These are phyloP conservation scores for Jaltomata sinuosa DNA, from an alignment of 257 asterid genomes.

Conservation along the genomic window DNA sequence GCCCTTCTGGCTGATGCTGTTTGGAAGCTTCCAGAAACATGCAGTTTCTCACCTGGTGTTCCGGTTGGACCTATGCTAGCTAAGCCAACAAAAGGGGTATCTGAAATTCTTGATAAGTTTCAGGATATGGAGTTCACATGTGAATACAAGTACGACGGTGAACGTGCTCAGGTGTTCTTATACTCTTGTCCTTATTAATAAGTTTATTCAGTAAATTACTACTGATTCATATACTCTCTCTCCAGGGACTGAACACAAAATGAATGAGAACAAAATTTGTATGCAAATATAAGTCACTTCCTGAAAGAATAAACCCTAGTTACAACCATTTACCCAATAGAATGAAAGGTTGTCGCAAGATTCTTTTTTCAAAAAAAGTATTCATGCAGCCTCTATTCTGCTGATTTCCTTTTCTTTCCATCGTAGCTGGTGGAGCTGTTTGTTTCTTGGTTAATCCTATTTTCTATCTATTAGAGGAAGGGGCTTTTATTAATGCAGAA, in stretches of 20 bases:
- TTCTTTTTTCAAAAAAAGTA: background rate
- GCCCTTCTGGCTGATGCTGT: constrained; percentile 86
- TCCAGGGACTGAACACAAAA: background rate
- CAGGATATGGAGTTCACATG: constrained; percentile 85
- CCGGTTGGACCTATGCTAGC: constrained; percentile 99
- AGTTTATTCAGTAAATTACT: background rate
- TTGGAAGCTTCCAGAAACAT: constrained; percentile 81
- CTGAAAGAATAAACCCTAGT: background rate
- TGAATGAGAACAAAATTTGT: background rate
- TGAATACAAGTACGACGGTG: constrained; percentile 98
- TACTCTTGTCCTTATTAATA: background rate
- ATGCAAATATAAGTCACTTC: background rate
- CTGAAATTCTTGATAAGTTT: constrained; percentile 91
- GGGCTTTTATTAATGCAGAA: background rate
- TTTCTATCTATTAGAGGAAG: background rate
- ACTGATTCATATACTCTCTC: background rate
- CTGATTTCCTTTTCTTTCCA: background rate
- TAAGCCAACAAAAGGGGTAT: constrained; percentile 91
- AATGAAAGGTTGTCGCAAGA: background rate
- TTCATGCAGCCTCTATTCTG: background rate
- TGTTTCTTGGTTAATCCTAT: background rate
- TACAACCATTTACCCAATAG: background rate
- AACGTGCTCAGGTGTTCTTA: constrained; percentile 83
- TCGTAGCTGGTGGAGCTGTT: background rate
- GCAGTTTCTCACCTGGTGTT: constrained; percentile 81